Conservation (phyloP, 495 filamentous ascomycete species). For the Neurospora hispaniola region DNA sequence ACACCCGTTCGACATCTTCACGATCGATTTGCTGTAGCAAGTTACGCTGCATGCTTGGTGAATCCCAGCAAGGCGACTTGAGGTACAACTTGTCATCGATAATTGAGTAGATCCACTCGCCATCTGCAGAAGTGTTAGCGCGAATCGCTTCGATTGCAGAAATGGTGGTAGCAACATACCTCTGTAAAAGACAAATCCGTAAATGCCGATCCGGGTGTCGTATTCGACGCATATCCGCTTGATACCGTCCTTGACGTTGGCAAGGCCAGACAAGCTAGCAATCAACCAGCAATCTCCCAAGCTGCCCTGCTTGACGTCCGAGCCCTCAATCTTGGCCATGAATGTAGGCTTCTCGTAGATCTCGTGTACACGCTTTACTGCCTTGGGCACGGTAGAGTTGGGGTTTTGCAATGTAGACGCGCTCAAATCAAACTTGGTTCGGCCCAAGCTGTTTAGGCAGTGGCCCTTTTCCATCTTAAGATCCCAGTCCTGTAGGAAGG, state of each 20-base stretch:
- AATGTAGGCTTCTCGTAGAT: slow-evolving; percentile 86
- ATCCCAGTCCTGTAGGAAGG: slow-evolving; percentile 35
- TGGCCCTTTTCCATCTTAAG: slow-evolving; percentile 39
- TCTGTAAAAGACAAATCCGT: slow-evolving; percentile 90
- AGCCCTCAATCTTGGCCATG: slow-evolving; percentile 61
- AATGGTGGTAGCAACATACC: slow-evolving; percentile 8
- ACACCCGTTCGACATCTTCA: slow-evolving; percentile 61
- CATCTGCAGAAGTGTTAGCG: slow-evolving; percentile 40
- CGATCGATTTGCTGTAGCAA: slow-evolving; percentile 48
- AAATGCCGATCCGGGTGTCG: slow-evolving; percentile 69
- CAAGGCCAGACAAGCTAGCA: slow-evolving; percentile 74
- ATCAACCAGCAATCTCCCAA: slow-evolving; percentile 93
- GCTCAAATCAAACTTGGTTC: slow-evolving; percentile 31
- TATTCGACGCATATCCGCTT: slow-evolving; percentile 74
- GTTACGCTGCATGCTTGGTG: slow-evolving; percentile 41
- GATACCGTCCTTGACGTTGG: slow-evolving; percentile 66
- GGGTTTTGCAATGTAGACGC: slow-evolving; percentile 27
- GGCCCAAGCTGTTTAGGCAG: slow-evolving; percentile 36
- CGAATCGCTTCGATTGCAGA: not conserved
- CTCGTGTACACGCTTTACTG: slow-evolving; percentile 66
- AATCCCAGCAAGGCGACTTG: slow-evolving; percentile 71
- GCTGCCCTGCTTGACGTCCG: slow-evolving; percentile 69
- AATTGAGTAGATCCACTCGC: slow-evolving; percentile 89
- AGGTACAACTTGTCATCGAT: slow-evolving; percentile 76
- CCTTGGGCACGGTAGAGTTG: slow-evolving; percentile 40